Conservation (phyloP, 768 basidiomycete genomes). For the Termitomyces sp. region DNA sequence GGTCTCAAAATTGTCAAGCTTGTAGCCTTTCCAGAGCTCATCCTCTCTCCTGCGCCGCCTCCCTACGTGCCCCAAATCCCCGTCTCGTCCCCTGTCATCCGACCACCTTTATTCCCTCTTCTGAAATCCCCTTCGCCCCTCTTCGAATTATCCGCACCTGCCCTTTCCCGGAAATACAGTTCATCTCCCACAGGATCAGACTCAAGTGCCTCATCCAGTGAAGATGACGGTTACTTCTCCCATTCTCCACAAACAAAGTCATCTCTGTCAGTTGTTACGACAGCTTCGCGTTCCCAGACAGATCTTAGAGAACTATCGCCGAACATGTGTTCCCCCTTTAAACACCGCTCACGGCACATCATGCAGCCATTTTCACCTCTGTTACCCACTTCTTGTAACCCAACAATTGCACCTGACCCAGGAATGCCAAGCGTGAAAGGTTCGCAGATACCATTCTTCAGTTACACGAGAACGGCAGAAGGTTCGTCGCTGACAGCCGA, state of each 20-base stretch:
- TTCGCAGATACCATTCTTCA: constrained; percentile 64
- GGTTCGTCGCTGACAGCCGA: constrained; percentile 76
- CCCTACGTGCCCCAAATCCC: constrained; percentile 5
- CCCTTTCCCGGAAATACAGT: neutral
- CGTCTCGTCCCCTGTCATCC: constrained; percentile 6
- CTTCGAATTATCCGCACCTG: constrained; percentile 11
- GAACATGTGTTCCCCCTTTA: constrained; percentile 18
- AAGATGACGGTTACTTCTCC: constrained; percentile 58
- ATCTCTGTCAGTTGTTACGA: constrained; percentile 26
- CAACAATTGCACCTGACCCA: constrained; percentile 1
- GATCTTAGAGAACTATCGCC: constrained; percentile 30
- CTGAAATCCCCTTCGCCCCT: constrained; percentile 3
- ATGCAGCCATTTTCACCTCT: constrained; percentile 27
- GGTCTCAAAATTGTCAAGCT: constrained; percentile 73
- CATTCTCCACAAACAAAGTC: constrained; percentile 45
- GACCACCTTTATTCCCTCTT: neutral
- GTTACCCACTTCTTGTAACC: constrained; percentile 12
- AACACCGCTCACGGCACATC: constrained; percentile 32
- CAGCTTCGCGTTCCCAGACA: constrained; percentile 37
- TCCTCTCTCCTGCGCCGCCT: constrained; percentile 27
- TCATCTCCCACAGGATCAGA: constrained; percentile 7
- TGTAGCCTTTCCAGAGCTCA: constrained; percentile 70
- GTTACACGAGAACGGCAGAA: constrained; percentile 71
- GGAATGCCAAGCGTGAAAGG: constrained; percentile 5
- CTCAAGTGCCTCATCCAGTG: constrained; percentile 25